phyloP scores from a whole-genome alignment of 2,329 filamentous ascomycete genomes.

The Xylaria sp. region DNA sequence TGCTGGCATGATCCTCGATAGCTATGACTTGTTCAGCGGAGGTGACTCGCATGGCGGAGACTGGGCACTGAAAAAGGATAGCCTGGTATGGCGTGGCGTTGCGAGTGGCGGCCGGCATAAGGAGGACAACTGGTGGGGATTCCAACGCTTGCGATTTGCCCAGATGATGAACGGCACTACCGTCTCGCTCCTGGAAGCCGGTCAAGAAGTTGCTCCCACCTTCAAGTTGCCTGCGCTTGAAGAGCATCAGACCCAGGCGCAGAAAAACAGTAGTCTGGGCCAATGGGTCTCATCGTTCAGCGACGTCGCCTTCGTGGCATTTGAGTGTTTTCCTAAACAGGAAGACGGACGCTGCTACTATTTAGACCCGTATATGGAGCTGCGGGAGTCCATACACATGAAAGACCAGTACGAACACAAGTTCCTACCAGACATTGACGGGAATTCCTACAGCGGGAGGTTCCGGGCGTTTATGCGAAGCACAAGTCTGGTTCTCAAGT shows the following conservation, averaged over 20 bases:
- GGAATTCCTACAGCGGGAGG: slow-evolving; percentile 72
- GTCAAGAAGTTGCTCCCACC: slow-evolving; percentile 55
- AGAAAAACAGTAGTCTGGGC: slow-evolving; percentile 52
- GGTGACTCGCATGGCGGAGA: slow-evolving; percentile 62
- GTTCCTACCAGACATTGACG: slow-evolving; percentile 76
- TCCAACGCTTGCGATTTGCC: slow-evolving; percentile 75
- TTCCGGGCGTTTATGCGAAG: slow-evolving; percentile 72
- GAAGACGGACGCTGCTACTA: slow-evolving; percentile 53
- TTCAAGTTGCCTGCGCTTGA: slow-evolving; percentile 56
- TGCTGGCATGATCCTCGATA: slow-evolving; percentile 70
- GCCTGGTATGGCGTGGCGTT: slow-evolving; percentile 71
- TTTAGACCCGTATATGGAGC: slow-evolving; percentile 52
- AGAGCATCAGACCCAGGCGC: slow-evolving; percentile 55
- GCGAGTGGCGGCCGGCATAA: slow-evolving; percentile 67
- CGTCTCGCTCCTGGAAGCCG: slow-evolving; percentile 59
- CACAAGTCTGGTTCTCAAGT: slow-evolving; percentile 75
- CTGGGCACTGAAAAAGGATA: slow-evolving; percentile 67
- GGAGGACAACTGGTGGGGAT: slow-evolving; percentile 70
- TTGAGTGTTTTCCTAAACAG: slow-evolving; percentile 52
- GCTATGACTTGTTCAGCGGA: slow-evolving; percentile 67
- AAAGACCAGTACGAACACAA: slow-evolving; percentile 67
- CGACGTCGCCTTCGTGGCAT: slow-evolving; percentile 58
- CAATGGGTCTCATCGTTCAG: slow-evolving; percentile 55
- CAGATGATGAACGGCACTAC: slow-evolving; percentile 73
- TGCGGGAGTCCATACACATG: slow-evolving; percentile 54